These are phyloP conservation scores for Athelia sp. DNA, from an alignment of 1,284 basidiomycete genomes.

Conservation along the genomic window DNA sequence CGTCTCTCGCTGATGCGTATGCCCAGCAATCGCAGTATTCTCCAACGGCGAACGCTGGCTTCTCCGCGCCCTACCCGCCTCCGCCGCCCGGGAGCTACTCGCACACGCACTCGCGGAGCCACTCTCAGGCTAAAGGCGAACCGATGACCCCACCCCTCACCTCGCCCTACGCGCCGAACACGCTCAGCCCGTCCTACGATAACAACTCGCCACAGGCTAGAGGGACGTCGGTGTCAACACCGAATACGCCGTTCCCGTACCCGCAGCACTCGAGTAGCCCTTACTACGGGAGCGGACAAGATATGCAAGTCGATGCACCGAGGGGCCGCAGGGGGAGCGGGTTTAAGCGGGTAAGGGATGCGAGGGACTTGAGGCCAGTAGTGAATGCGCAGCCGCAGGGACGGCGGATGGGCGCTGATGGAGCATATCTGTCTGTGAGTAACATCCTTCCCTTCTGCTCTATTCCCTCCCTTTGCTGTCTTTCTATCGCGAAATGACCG, in stretches of 20 bases:
- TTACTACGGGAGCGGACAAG: slow-evolving; percentile 53
- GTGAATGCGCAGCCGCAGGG: slow-evolving; percentile 52
- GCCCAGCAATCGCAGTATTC: slow-evolving; percentile 63
- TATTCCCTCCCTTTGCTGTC: slow-evolving; percentile 10
- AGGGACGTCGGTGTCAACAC: slow-evolving; percentile 53
- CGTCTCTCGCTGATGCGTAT: slow-evolving; percentile 60
- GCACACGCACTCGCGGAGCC: slow-evolving; percentile 42
- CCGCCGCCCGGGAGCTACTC: slow-evolving; percentile 34
- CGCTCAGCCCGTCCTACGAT: slow-evolving; percentile 29
- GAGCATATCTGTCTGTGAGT: slow-evolving; percentile 60
- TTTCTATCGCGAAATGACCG: too few relatives aligned
- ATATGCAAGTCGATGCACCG: slow-evolving; percentile 67
- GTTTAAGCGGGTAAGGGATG: slow-evolving; percentile 65
- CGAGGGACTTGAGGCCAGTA: slow-evolving; percentile 66
- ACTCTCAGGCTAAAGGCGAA: slow-evolving; percentile 57
- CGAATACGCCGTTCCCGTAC: slow-evolving; percentile 65
- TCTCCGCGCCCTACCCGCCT: slow-evolving; percentile 40
- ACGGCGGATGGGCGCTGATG: slow-evolving; percentile 63
- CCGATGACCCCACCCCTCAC: slow-evolving; percentile 44
- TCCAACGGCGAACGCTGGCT: slow-evolving; percentile 42
- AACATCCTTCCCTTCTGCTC: slow-evolving; percentile 9
- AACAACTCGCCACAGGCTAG: slow-evolving; percentile 38
- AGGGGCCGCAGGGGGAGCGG: slow-evolving; percentile 64
- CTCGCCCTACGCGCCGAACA: slow-evolving; percentile 47
- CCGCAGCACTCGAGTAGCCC: slow-evolving; percentile 45